Conservation (phyloP, 768 basidiomycete species). For the Cystobasidium onofrii region DNA sequence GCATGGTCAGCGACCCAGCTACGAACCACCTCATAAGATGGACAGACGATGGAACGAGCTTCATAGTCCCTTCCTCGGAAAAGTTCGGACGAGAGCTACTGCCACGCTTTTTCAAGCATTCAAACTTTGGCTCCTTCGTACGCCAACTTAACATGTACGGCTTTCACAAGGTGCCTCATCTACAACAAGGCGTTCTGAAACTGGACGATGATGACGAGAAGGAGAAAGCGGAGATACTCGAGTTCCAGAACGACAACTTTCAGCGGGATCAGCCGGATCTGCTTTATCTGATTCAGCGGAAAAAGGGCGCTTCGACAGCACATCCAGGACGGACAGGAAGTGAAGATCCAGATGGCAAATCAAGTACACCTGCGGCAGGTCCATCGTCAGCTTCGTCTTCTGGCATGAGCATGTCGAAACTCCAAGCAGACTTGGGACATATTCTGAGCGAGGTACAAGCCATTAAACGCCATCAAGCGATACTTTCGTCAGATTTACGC, state of each 20-base stretch:
- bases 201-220: constrained; percentile 56
- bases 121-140: constrained; percentile 86
- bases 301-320: constrained; percentile 51
- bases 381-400: not conserved
- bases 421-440: not conserved
- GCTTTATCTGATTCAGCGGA: constrained; percentile 76
- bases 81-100: constrained; percentile 80
- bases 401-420: not conserved
- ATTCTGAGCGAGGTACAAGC: constrained; percentile 65
- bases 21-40: constrained; percentile 81
- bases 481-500: constrained; percentile 80
- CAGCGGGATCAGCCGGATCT: constrained; percentile 79
- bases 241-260: constrained; percentile 83
- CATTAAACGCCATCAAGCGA: constrained; percentile 83
- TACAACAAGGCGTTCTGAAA: constrained; percentile 85
- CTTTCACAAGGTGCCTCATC: constrained; percentile 88
- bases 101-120: constrained; percentile 94
- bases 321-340: not conserved
- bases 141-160: constrained; percentile 94
- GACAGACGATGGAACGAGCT: constrained; percentile 83
- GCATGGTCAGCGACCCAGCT: constrained; percentile 81
- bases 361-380: not conserved
- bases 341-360: not conserved
- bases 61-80: constrained; percentile 87
- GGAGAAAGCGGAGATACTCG: constrained; percentile 60